Evolutionary conservation across 78 protist species (phyloP), one percentile per base, ranked within the genome.

Genomic region (Dictyostelium capitatum): DNA sequence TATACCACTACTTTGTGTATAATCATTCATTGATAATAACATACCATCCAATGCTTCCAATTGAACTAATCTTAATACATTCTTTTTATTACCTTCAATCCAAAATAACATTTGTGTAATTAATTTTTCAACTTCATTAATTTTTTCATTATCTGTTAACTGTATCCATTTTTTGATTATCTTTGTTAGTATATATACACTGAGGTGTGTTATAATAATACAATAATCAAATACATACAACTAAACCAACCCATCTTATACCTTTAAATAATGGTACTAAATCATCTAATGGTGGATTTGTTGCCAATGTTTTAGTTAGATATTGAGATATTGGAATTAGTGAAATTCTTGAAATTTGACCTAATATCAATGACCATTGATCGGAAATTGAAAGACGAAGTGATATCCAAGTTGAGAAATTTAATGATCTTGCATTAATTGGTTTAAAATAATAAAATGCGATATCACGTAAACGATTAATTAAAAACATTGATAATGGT

Each of bases 361-460:
- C 92, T 32, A 87, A 25, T 51, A 87, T 87, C 32, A 87, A 37
- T 50, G 92, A 87, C 92, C 92, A 87, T 77, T 87, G 92, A 48
- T 87, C 92, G 6, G 92, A 74, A 6, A 87, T 87, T 12, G 92
- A 87, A 7, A 64, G 48, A 37, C 92, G 23, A 20, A 87, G 64
- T 19, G 92, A 59, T 14, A 65, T 15, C 92, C 92, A 87, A 6
- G 92, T 77, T 23, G 74, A 57, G 17, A 50, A 41, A n/a, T 77
- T 77, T 15, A 87, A 50, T 4, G 92, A 56, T n/a, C 92, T 43
- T 28, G 92, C 83, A 14, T 51, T 62, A 56, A 59, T 74, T 56
- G 92, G 92, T 65, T 78, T 74, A 43, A 87, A 87, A 28, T 87
- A 87, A 62, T 77, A 87, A 82, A 87, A 87, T 59, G 92, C 92